phyloP scores from a whole-genome alignment of 1,284 basidiomycete species.

The Spongispora temasekensis region DNA sequence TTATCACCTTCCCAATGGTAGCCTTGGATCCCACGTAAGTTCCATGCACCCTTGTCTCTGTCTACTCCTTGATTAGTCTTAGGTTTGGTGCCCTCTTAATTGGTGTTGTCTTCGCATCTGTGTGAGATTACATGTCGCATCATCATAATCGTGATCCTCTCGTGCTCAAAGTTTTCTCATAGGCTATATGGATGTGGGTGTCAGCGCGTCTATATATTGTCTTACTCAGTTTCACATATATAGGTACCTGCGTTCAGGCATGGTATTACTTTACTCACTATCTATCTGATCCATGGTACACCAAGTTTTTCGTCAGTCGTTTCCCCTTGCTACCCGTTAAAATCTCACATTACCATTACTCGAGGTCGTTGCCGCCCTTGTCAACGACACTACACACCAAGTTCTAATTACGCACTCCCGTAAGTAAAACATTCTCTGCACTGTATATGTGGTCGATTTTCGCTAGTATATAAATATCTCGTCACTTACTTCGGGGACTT shows the following conservation, averaged over 20 bases:
- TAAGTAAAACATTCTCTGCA: slow-evolving; percentile 22
- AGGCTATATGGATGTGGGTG: slow-evolving; percentile 55
- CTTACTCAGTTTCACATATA: slow-evolving; percentile 5
- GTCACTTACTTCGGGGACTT: slow-evolving; percentile 49
- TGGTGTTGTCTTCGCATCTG: slow-evolving; percentile 48
- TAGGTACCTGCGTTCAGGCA: slow-evolving; percentile 57
- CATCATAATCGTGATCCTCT: background rate
- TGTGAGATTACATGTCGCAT: slow-evolving; percentile 35
- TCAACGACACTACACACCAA: slow-evolving; percentile 57
- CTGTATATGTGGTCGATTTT: background rate
- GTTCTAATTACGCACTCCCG: slow-evolving; percentile 55
- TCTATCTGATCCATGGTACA: slow-evolving; percentile 48
- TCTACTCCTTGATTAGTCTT: background rate
- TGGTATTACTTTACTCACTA: slow-evolving; percentile 56
- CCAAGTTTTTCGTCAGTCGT: slow-evolving; percentile 43
- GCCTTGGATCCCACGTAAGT: slow-evolving; percentile 21
- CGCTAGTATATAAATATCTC: slow-evolving; percentile 55
- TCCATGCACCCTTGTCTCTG: background rate
- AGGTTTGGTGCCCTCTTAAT: slow-evolving; percentile 53
- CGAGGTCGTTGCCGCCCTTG: slow-evolving; percentile 51
- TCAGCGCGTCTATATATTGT: background rate
- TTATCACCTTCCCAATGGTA: no score
- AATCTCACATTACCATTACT: slow-evolving; percentile 1
- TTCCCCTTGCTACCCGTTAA: background rate
- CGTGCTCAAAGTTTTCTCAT: background rate